Evolutionary conservation across 352 stramenopile species (phyloP).

Genomic region (Globisporangium lucens): DNA sequence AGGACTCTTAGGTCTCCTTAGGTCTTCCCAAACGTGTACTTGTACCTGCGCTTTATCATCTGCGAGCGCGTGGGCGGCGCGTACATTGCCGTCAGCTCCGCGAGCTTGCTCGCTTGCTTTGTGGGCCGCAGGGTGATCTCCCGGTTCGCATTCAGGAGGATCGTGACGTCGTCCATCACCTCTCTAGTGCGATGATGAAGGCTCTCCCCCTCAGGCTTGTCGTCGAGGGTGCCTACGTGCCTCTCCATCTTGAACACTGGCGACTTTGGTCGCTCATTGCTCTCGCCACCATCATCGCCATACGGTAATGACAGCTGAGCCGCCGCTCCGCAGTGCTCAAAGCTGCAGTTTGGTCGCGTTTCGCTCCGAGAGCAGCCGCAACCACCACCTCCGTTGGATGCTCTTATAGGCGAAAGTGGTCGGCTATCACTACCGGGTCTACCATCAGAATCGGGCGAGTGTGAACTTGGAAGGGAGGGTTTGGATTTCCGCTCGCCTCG

Average conservation of each 20-base stretch:
- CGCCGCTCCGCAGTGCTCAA: conserved; percentile 12
- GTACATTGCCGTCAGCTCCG: conserved; percentile 7
- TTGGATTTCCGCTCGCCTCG: conserved; percentile 6
- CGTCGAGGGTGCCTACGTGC: background rate
- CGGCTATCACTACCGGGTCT: background rate
- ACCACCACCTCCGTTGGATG: background rate
- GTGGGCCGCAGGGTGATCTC: conserved; percentile 34
- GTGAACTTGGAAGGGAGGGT: background rate
- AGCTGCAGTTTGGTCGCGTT: background rate
- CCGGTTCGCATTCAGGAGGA: conserved; percentile 49
- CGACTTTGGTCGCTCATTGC: background rate
- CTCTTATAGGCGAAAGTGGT: background rate
- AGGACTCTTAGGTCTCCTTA: background rate
- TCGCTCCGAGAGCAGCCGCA: conserved; percentile 13
- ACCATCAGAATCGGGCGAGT: background rate
- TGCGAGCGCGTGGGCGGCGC: conserved; percentile 28
- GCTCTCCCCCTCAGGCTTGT: background rate
- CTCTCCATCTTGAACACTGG: conserved; percentile 16
- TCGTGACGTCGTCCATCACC: conserved; percentile 30
- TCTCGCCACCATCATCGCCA: background rate
- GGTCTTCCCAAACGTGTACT: conserved; percentile 41
- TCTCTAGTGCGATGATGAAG: background rate
- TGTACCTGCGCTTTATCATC: conserved; percentile 56
- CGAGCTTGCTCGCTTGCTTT: conserved; percentile 23
- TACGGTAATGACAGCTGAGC: background rate